Evolutionary conservation across 148 eudicot genomes (phyloP).

Genomic region (Chenopodium suecicum): DNA sequence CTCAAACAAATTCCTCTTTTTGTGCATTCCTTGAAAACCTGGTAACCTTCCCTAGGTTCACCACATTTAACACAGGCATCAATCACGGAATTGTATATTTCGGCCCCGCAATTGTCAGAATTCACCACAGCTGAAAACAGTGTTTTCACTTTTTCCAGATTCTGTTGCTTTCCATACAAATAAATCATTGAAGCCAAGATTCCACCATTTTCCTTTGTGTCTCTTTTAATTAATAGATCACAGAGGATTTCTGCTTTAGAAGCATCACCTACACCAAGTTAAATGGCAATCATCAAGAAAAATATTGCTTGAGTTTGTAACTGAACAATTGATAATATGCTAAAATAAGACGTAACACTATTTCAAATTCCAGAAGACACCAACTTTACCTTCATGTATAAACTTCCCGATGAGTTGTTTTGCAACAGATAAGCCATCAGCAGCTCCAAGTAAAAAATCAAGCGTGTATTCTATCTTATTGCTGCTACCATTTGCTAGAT

Average conservation of each 20-base stretch:
- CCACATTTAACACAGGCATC: conserved; percentile 55
- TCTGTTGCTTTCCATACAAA: conserved; percentile 59
- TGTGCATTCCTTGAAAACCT: conserved; percentile 49
- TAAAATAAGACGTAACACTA: background rate
- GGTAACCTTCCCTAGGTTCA: conserved; percentile 53
- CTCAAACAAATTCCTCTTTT: conserved; percentile 45
- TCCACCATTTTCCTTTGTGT: conserved; percentile 43
- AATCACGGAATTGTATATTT: conserved; percentile 52
- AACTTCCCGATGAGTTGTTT: conserved; percentile 56
- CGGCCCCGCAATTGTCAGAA: conserved; percentile 33
- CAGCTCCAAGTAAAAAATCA: conserved; percentile 45
- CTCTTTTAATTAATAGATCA: conserved; percentile 51
- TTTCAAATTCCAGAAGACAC: background rate
- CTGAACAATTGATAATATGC: background rate
- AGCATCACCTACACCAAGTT: conserved; percentile 44
- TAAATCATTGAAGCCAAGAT: conserved; percentile 60
- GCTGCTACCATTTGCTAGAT: conserved; percentile 40
- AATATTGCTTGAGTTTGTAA: background rate
- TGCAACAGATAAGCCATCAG: conserved; percentile 55
- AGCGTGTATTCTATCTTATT: conserved; percentile 44
- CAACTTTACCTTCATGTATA: conserved; percentile 49
- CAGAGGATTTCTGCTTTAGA: conserved; percentile 51
- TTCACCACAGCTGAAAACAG: conserved; percentile 40
- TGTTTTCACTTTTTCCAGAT: conserved; percentile 43
- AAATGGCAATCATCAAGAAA: background rate